Evolutionary conservation across 192 early-diverging fungal species (phyloP).

Genomic region (Chytriomyces sp.): DNA sequence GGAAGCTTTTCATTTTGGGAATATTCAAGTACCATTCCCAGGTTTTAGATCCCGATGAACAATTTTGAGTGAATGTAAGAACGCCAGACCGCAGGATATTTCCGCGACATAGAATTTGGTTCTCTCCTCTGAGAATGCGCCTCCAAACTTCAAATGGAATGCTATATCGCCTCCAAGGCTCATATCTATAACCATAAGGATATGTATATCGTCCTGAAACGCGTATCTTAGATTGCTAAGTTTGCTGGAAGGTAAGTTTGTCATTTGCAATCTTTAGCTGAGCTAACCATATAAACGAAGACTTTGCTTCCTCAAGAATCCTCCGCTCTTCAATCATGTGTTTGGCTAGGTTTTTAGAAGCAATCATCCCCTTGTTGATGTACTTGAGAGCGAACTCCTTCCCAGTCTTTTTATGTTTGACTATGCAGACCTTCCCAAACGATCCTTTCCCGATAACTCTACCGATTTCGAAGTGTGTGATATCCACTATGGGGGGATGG

Average conservation of each 20-base stretch:
- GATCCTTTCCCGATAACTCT: slow-evolving; percentile 91
- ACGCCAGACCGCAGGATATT: slow-evolving; percentile 44
- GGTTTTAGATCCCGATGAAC: slow-evolving; percentile 56
- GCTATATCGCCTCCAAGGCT: slow-evolving; percentile 63
- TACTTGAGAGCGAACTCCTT: slow-evolving; percentile 90
- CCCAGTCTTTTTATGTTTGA: slow-evolving; percentile 79
- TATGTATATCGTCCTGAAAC: slow-evolving; percentile 66
- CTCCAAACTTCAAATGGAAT: slow-evolving; percentile 52
- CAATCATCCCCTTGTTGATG: slow-evolving; percentile 95
- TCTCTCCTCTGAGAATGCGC: slow-evolving; percentile 44
- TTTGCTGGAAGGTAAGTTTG: background rate
- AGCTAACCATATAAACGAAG: slow-evolving; percentile 83
- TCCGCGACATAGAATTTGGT: slow-evolving; percentile 52
- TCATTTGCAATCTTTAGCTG: too few relatives aligned
- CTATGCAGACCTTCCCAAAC: slow-evolving; percentile 93
- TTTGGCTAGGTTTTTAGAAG: slow-evolving; percentile 75
- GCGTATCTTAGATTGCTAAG: slow-evolving; percentile 59
- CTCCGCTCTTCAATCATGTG: slow-evolving; percentile 89
- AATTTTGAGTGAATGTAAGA: slow-evolving; percentile 51
- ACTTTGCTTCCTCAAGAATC: slow-evolving; percentile 82
- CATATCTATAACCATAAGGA: slow-evolving; percentile 65
- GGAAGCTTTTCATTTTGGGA: background rate
- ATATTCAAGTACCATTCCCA: slow-evolving; percentile 29
- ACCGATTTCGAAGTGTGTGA: slow-evolving; percentile 87
- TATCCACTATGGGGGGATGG: slow-evolving; percentile 56